These are phyloP conservation scores for Cymbopogon citratus DNA, from an alignment of 176 grass and related monocot genomes.

Conservation along the genomic window DNA sequence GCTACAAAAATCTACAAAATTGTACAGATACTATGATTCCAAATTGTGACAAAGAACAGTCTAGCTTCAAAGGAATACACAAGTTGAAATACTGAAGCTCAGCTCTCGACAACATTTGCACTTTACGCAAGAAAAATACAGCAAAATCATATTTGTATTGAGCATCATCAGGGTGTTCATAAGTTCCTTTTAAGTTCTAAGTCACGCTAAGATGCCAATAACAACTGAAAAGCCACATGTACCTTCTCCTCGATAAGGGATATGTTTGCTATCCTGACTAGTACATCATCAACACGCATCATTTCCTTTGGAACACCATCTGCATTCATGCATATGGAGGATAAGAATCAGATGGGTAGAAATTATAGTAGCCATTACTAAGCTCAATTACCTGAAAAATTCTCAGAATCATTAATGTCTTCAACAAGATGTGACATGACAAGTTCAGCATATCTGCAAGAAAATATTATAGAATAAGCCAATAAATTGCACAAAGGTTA, in stretches of 20 bases:
- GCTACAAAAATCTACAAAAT: background rate
- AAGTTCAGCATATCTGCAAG: constrained; percentile 75
- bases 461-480: constrained; percentile 28
- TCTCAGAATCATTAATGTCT: constrained; percentile 48
- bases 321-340: constrained; percentile 33
- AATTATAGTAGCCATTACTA: constrained; percentile 22
- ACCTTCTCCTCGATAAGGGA: constrained; percentile 93
- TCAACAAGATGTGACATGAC: constrained; percentile 90
- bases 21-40: background rate
- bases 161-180: background rate
- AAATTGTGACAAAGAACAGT: constrained; percentile 22
- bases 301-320: constrained; percentile 97
- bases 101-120: background rate
- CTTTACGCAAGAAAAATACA: background rate
- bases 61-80: background rate
- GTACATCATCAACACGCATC: constrained; percentile 64
- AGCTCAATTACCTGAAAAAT: constrained; percentile 67
- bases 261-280: constrained; percentile 85
- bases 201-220: constrained; percentile 2
- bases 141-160: background rate
- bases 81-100: background rate
- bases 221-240: constrained; percentile 15
- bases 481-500: background rate
- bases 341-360: constrained; percentile 28
- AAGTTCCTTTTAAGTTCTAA: background rate